These are phyloP conservation scores for Microthlaspi erraticum DNA, from an alignment of 345 rosid genomes.

Conservation along the genomic window DNA sequence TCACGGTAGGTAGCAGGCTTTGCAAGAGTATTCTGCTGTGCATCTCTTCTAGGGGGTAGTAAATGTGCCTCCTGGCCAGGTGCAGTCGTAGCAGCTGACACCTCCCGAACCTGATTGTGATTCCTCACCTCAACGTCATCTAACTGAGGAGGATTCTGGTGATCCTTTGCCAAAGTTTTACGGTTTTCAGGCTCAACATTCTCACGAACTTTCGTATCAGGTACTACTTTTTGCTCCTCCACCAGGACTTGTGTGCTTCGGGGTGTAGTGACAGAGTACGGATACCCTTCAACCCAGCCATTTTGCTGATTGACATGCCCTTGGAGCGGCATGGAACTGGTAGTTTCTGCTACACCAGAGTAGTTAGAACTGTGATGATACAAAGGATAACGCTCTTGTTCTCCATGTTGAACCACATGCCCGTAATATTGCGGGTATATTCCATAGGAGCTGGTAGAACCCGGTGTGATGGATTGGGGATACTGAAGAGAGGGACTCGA, in stretches of 20 bases:
- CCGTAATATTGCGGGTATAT: conserved; percentile 53
- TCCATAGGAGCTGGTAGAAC: conserved; percentile 56
- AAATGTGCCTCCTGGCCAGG: conserved; percentile 46
- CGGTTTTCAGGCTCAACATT: conserved; percentile 45
- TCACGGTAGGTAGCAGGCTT: conserved; percentile 51
- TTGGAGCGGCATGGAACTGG: conserved; percentile 48
- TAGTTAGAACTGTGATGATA: conserved; percentile 50
- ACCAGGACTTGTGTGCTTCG: conserved; percentile 46
- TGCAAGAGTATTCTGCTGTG: conserved; percentile 39
- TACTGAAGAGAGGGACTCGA: conserved; percentile 36
- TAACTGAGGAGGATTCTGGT: conserved; percentile 43
- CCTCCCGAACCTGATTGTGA: conserved; percentile 48
- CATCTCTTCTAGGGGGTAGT: conserved; percentile 41
- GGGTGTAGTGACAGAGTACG: conserved; percentile 45
- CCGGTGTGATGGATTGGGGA: conserved; percentile 44
- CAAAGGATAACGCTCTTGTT: conserved; percentile 47
- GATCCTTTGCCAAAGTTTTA: conserved; percentile 41
- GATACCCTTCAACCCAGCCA: conserved; percentile 49
- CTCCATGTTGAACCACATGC: conserved; percentile 54
- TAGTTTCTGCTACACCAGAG: conserved; percentile 47
- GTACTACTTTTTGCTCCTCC: conserved; percentile 48
- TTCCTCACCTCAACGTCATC: conserved; percentile 50
- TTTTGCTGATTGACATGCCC: conserved; percentile 52
- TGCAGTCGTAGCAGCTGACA: conserved; percentile 43
- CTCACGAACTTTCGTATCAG: conserved; percentile 49